Base-by-base conservation (phyloP, 1,284 basidiomycete genomes). In the Malassezia arunalokei region DNA sequence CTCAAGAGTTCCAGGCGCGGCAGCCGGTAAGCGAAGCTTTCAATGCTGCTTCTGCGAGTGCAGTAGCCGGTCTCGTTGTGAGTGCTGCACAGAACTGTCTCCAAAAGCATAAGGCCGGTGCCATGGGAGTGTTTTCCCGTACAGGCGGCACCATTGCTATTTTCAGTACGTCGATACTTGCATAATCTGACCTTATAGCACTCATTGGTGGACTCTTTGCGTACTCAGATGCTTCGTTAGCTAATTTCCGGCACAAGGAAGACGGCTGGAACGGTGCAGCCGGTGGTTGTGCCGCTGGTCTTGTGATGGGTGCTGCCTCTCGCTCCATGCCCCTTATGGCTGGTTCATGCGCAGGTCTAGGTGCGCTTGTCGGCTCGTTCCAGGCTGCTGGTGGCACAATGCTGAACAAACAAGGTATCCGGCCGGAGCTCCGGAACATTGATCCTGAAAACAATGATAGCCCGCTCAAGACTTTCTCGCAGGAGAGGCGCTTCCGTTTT, bases 131-230 rank as follows among this genome's bases (percentile, higher is more conserved):
- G 74, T 77, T 88, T 56, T 85, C 85, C 46, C 77, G 83, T 60
- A 84, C 80, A 46, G 84, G 88, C 46, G 81, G 83, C 44, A 85
- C 85, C 6, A 83, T 86, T 68, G 85, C 82, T 14, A 80, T 85
- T 75, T 90, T 90, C 73, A 82, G 44, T 57, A 48, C 45, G 64
- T 61, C 20, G 32, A 11, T n/a, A 6, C 6, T 9, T 40, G 12
- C 24, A 33, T n/a, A 39, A 37, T 11, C 47, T 56, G 40, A 53
- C 41, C 38, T 48, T 49, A 12, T 55, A 60, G 59, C 87, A 66
- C 87, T 86, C n/a, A 85, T 92, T 82, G 90, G 87, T 40, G 84
- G 83, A 57, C 80, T 85, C 28, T 95, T 86, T 73, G 84, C 87
- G 14, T 81, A 84, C 66, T 86, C 86, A 4, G 85, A 92, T 69